These are phyloP conservation scores for Onygena corvina DNA, from an alignment of 2,329 filamentous ascomycete genomes.

Conservation along the genomic window DNA sequence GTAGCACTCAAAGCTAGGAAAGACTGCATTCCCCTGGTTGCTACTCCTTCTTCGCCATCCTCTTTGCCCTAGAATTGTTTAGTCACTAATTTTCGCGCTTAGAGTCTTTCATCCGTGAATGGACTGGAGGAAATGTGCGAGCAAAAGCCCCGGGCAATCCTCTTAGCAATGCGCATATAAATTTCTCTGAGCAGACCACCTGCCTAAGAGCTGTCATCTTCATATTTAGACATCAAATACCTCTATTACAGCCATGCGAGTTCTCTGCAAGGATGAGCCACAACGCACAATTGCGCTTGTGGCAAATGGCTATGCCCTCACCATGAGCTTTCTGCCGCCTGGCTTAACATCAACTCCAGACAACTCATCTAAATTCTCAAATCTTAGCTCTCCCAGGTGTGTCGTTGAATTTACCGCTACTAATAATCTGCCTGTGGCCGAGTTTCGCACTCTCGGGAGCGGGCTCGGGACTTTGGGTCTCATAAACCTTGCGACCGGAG, in stretches of 20 bases:
- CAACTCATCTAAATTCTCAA: conserved; percentile 19
- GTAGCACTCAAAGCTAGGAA: no score
- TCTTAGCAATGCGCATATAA: neutral
- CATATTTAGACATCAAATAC: neutral
- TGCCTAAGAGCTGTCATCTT: neutral
- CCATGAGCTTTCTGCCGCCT: conserved; percentile 65
- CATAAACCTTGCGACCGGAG: conserved; percentile 60
- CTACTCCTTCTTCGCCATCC: no score
- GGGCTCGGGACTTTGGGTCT: conserved; percentile 80
- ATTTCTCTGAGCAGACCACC: neutral
- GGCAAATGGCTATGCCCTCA: conserved; percentile 64
- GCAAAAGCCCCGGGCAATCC: neutral
- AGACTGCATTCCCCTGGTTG: no score
- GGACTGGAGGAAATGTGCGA: no score
- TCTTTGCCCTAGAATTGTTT: no score
- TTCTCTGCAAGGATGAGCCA: conserved; percentile 76
- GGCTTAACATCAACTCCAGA: conserved; percentile 47
- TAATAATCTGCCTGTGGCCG: conserved; percentile 50
- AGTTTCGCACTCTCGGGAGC: conserved; percentile 65
- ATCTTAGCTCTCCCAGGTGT: conserved; percentile 47
- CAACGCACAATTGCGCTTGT: conserved; percentile 79
- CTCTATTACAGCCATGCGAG: conserved; percentile 50
- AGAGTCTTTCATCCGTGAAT: no score
- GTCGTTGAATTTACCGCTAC: conserved; percentile 74
- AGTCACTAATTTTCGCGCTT: no score